Conservation (phyloP, 345 rosid genomes). For the Lumnitzera littorea region DNA sequence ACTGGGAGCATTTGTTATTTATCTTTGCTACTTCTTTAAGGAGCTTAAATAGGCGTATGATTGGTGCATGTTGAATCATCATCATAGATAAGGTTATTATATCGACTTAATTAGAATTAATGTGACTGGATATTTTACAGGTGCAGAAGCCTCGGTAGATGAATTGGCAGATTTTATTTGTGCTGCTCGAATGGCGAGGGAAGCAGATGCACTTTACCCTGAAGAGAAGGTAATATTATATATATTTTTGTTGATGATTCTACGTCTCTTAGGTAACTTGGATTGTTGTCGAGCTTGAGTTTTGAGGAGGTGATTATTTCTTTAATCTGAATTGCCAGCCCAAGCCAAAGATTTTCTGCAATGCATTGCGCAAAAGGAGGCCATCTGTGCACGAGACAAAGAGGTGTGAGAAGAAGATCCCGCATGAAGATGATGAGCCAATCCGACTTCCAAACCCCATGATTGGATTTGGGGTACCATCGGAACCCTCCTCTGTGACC, state of each 20-base stretch:
- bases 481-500: slow-evolving; percentile 19
- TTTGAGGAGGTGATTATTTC: background rate
- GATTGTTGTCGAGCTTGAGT: no score
- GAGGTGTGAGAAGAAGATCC: slow-evolving; percentile 18
- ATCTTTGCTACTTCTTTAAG: no score
- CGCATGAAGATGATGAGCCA: slow-evolving; percentile 32
- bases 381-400: slow-evolving; percentile 12
- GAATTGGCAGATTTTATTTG: slow-evolving; percentile 71
- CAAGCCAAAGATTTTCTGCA: slow-evolving; percentile 12
- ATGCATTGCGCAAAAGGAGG: slow-evolving; percentile 37
- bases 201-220: slow-evolving; percentile 41
- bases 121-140: slow-evolving; percentile 18
- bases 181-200: slow-evolving; percentile 76
- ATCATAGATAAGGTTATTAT: no score
- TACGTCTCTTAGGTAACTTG: background rate
- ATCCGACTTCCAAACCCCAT: slow-evolving; percentile 77
- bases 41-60: no score
- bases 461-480: slow-evolving; percentile 83
- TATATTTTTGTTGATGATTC: background rate
- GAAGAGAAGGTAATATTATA: slow-evolving; percentile 44
- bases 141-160: slow-evolving; percentile 41
- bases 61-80: no score
- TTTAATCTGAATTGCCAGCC: slow-evolving; percentile 29
- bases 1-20: no score
- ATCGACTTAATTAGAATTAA: no score